Percentiles rank a stretch among this genome's conserved stretches.
These are phyloP conservation scores for Halophytophthora polymorphica DNA, from an alignment of 352 stramenopile genomes.

Conservation along the genomic window DNA sequence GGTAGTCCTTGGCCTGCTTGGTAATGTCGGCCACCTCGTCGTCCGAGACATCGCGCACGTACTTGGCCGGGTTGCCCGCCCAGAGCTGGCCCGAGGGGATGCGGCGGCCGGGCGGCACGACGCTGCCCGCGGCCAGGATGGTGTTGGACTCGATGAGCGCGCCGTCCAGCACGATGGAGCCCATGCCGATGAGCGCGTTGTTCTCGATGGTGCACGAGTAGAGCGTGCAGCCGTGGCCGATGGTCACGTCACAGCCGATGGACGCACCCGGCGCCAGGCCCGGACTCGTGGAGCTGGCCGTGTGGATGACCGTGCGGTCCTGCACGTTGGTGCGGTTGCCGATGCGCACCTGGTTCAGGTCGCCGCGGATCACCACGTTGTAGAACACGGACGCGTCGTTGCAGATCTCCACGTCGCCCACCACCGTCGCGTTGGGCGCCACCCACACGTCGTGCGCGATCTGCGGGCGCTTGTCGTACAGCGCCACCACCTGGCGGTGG, in stretches of 20 bases:
- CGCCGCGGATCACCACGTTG: conserved; percentile 93
- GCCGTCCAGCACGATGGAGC: conserved; percentile 92
- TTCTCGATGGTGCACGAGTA: conserved; percentile 96
- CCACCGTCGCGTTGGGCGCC: conserved; percentile 95
- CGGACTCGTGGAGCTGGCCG: conserved; percentile 74
- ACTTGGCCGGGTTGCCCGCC: conserved; percentile 96
- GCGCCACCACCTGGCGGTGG: conserved; percentile 91
- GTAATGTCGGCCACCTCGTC: conserved; percentile 89
- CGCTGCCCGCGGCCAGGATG: conserved; percentile 94
- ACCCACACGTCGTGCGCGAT: conserved; percentile 92
- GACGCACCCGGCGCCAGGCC: conserved; percentile 81
- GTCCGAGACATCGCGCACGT: conserved; percentile 90
- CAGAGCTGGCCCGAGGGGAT: conserved; percentile 93
- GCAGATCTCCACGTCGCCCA: conserved; percentile 95
- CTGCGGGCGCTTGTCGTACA: conserved; percentile 91
- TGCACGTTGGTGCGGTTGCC: conserved; percentile 96
- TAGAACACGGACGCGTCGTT: conserved; percentile 96
- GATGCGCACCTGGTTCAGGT: conserved; percentile 92
- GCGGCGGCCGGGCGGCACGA: conserved; percentile 85
- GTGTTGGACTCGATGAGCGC: conserved; percentile 92
- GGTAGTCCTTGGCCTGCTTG: conserved; percentile 86
- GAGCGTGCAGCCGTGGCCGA: conserved; percentile 94
- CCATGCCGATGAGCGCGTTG: conserved; percentile 96
- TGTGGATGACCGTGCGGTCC: conserved; percentile 95
- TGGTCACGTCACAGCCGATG: conserved; percentile 96